phyloP scores from a whole-genome alignment of 23 red algal species.

The Gracilaria domingensis region DNA sequence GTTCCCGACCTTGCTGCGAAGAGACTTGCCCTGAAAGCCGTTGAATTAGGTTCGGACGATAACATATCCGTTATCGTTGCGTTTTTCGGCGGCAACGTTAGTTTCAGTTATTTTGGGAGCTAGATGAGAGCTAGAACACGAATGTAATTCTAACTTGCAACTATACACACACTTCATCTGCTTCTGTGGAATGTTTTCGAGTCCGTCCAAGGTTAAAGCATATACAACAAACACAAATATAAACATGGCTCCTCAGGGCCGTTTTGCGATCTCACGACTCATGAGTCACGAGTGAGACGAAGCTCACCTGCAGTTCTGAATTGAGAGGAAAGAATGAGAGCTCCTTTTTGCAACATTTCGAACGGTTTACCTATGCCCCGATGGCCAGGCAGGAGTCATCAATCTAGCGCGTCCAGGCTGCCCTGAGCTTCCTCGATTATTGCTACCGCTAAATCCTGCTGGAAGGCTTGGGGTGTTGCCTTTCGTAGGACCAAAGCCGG shows the following conservation, averaged over 20 bases:
- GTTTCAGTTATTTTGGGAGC: conserved; percentile 40
- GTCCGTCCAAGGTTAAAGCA: neutral
- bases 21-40: conserved; percentile 80
- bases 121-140: conserved; percentile 5
- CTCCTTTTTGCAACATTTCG: too few relatives aligned
- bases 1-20: conserved; percentile 85
- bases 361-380: neutral
- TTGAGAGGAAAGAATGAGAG: too few relatives aligned
- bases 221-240: neutral
- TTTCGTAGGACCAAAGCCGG: conserved; percentile 44
- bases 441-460: neutral
- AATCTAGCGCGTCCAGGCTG: conserved; percentile 38
- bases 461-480: neutral
- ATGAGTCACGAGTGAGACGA: neutral
- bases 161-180: neutral
- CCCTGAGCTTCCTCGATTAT: neutral
- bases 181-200: neutral
- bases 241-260: neutral
- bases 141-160: conserved; percentile 13
- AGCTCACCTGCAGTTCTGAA: neutral
- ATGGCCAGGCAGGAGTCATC: conserved; percentile 17
- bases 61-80: conserved; percentile 95
- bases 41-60: conserved; percentile 86
- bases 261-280: neutral
- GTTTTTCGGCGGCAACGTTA: conserved; percentile 66